Conservation (phyloP, 2,329 filamentous ascomycete species). For the Arthroderma sp. region DNA sequence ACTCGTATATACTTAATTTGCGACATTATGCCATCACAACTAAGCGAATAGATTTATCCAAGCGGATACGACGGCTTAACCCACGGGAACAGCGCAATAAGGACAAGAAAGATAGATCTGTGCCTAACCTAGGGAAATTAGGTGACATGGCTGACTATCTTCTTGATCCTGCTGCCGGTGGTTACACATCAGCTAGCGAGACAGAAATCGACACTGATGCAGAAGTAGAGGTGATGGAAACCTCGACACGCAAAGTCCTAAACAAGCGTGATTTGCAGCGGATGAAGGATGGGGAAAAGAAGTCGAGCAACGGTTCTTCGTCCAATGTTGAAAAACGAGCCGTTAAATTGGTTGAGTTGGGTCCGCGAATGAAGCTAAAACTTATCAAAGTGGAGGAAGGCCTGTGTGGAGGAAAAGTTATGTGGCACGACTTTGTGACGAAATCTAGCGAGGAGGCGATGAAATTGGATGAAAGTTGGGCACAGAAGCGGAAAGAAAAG, state of each 20-base stretch:
- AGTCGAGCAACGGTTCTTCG: slow-evolving; percentile 31
- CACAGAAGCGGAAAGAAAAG: slow-evolving; percentile 64
- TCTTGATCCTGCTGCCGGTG: slow-evolving; percentile 53
- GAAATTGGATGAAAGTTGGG: slow-evolving; percentile 72
- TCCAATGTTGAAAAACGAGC: slow-evolving; percentile 64
- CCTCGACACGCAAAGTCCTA: slow-evolving; percentile 40
- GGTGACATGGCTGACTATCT: slow-evolving; percentile 93
- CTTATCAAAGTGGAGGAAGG: slow-evolving; percentile 96
- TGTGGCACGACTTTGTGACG: slow-evolving; percentile 94
- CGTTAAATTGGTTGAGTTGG: slow-evolving; percentile 83
- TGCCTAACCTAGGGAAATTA: slow-evolving; percentile 82
- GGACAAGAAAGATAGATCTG: slow-evolving; percentile 49
- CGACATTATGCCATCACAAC: slow-evolving; percentile 94
- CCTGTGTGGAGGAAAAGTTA: slow-evolving; percentile 72
- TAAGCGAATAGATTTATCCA: slow-evolving; percentile 70
- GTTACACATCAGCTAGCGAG: slow-evolving; percentile 80
- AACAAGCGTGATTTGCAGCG: slow-evolving; percentile 39
- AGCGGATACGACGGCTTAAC: slow-evolving; percentile 68
- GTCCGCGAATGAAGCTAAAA: slow-evolving; percentile 75
- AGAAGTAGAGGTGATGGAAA: slow-evolving; percentile 71
- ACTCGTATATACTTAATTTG: slow-evolving; percentile 70
- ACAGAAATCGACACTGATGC: slow-evolving; percentile 90
- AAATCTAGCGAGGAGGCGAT: slow-evolving; percentile 69
- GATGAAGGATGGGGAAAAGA: slow-evolving; percentile 32
- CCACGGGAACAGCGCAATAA: slow-evolving; percentile 67